These are phyloP conservation scores for Dictyostelium capitatum DNA, from an alignment of 78 protist genomes.

Conservation along the genomic window DNA sequence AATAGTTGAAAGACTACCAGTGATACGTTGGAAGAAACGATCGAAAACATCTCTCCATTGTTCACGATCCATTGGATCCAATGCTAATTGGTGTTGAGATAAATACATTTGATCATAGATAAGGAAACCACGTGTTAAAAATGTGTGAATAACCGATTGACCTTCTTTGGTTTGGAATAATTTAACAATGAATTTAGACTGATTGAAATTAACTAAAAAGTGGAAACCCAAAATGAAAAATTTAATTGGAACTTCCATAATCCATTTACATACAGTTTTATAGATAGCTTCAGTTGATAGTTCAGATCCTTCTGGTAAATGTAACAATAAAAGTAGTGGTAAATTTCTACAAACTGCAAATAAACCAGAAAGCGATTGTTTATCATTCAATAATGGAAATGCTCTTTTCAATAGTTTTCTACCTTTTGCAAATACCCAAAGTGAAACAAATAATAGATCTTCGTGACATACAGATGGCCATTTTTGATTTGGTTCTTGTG, in stretches of 20 bases:
- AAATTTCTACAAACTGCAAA: conserved; percentile 77
- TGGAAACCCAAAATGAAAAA: conserved; percentile 72
- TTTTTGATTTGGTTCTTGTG: conserved; percentile 69
- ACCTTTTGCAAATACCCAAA: conserved; percentile 77
- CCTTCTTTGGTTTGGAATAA: conserved; percentile 44
- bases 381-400: conserved; percentile 23
- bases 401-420: conserved; percentile 62
- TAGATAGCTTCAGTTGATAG: conserved; percentile 46
- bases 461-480: conserved; percentile 80
- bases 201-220: conserved; percentile 67
- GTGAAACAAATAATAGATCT: conserved; percentile 60
- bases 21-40: conserved; percentile 47
- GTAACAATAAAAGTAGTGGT: conserved; percentile 47
- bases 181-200: conserved; percentile 55
- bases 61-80: conserved; percentile 33
- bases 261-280: conserved; percentile 39
- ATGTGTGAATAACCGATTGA: conserved; percentile 11
- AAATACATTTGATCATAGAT: conserved; percentile 37
- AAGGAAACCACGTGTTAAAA: conserved; percentile 30
- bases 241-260: conserved; percentile 68
- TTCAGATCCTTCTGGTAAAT: conserved; percentile 75
- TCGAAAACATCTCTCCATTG: conserved; percentile 71
- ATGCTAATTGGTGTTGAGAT: background rate
- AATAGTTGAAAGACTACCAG: conserved; percentile 38
- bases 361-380: conserved; percentile 34